Percentiles rank a stretch among this genome's conserved stretches.
Conservation (phyloP, 2,329 filamentous ascomycete genomes). For the Fusarium pilosicola region DNA sequence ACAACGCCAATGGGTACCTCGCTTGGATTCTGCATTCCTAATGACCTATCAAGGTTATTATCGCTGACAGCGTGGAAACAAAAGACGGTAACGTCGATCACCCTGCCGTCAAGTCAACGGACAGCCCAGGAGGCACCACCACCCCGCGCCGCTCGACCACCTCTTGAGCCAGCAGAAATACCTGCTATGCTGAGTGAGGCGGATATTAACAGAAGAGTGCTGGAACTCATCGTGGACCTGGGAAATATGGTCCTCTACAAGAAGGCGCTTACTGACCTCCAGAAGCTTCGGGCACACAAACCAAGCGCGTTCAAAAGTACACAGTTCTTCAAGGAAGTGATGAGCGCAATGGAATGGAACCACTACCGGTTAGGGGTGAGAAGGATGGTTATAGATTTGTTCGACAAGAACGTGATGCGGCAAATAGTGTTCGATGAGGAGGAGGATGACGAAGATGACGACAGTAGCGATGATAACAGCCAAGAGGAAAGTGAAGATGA, state of each 20-base stretch:
- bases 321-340: conserved; percentile 83
- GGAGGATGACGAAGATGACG: conserved; percentile 60
- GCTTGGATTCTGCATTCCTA: conserved; percentile 87
- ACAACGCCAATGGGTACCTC: conserved; percentile 84
- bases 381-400: conserved; percentile 91
- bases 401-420: conserved; percentile 88
- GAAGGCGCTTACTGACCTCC: conserved; percentile 83
- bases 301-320: conserved; percentile 79
- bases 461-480: conserved; percentile 70
- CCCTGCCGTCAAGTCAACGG: conserved; percentile 61
- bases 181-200: conserved; percentile 64
- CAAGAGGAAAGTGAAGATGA: conserved; percentile 52
- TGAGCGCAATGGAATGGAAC: conserved; percentile 86
- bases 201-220: conserved; percentile 78
- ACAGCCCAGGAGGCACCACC: conserved; percentile 60
- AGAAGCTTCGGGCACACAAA: conserved; percentile 80
- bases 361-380: conserved; percentile 89
- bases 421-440: conserved; percentile 79
- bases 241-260: conserved; percentile 95
- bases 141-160: conserved; percentile 52
- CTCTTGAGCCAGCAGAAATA: conserved; percentile 55
- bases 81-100: conserved; percentile 58
- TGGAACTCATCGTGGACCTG: conserved; percentile 86
- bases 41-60: conserved; percentile 81
- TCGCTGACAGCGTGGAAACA: conserved; percentile 72